Evolutionary conservation across 768 basidiomycete genomes (phyloP).

Genomic region (Leccinum fibrillosum): DNA sequence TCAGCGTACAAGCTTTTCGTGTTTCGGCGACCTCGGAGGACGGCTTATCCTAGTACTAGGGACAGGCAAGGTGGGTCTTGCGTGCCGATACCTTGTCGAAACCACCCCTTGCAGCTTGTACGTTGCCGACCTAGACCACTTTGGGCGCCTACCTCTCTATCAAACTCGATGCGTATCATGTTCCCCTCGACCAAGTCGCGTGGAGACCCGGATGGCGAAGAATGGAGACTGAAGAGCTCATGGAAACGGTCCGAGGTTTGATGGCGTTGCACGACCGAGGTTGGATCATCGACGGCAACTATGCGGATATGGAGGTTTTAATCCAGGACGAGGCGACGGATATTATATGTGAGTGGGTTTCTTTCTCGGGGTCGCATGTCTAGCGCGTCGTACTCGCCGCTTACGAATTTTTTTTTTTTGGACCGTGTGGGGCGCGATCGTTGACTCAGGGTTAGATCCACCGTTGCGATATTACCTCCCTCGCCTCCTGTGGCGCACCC

Average conservation of each 20-base stretch:
- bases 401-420: background rate
- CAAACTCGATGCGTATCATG: constrained; percentile 42
- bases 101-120: background rate
- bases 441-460: constrained; percentile 61
- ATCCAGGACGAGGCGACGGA: constrained; percentile 44
- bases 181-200: constrained; percentile 45
- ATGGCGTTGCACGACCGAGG: constrained; percentile 32
- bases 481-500: constrained; percentile 51
- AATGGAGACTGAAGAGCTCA: constrained; percentile 28
- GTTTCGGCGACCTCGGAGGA: background rate
- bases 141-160: constrained; percentile 41
- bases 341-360: constrained; percentile 43
- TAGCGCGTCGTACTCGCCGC: background rate
- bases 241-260: constrained; percentile 18
- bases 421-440: background rate
- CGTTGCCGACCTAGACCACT: constrained; percentile 41
- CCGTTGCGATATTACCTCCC: constrained; percentile 61
- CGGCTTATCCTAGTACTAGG: constrained; percentile 21
- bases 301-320: constrained; percentile 30
- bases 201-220: constrained; percentile 51
- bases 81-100: background rate
- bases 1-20: background rate
- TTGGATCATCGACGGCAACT: constrained; percentile 58
- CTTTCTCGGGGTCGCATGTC: background rate
- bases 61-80: constrained; percentile 36